phyloP scores from a whole-genome alignment of 2,329 filamentous ascomycete species.

The Stachybotrys chartarum region DNA sequence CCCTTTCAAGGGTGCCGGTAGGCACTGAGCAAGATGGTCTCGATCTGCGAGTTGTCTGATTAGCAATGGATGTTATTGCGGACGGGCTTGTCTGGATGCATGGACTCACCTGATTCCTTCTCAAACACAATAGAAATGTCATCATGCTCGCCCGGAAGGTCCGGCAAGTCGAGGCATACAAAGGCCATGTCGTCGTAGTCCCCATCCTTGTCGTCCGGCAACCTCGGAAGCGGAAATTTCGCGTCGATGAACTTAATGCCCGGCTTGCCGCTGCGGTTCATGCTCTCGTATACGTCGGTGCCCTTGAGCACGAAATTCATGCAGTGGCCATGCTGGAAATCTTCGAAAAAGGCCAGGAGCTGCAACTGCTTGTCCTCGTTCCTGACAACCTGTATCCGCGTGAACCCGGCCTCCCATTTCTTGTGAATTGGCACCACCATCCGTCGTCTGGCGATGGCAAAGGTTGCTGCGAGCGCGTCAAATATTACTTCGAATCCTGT shows the following conservation, averaged over 20 bases:
- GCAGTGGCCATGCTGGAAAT: conserved; percentile 78
- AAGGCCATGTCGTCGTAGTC: conserved; percentile 60
- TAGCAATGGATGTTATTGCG: neutral
- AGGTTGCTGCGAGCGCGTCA: conserved; percentile 63
- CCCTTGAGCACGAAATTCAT: conserved; percentile 85
- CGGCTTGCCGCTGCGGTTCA: conserved; percentile 56
- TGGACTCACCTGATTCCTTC: conserved; percentile 60
- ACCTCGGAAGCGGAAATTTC: conserved; percentile 76
- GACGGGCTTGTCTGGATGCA: no score
- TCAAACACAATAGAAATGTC: conserved; percentile 86
- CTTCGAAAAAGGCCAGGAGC: conserved; percentile 79
- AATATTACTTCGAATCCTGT: conserved; percentile 75
- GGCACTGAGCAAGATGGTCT: conserved; percentile 41
- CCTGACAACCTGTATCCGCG: conserved; percentile 69
- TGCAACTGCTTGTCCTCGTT: conserved; percentile 69
- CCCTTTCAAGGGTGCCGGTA: conserved; percentile 52
- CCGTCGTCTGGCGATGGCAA: conserved; percentile 74
- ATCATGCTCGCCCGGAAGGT: conserved; percentile 87
- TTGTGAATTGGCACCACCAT: conserved; percentile 94
- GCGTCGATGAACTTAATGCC: conserved; percentile 79
- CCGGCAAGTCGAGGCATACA: conserved; percentile 78
- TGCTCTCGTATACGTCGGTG: conserved; percentile 74
- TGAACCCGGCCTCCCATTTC: conserved; percentile 80
- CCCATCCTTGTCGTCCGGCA: conserved; percentile 42
- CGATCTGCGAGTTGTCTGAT: conserved; percentile 34